A percentile compares a stretch with the other conserved stretches of the same genome.
phyloP scores from a whole-genome alignment of 257 asterid genomes.

The Primulina tabacum region DNA sequence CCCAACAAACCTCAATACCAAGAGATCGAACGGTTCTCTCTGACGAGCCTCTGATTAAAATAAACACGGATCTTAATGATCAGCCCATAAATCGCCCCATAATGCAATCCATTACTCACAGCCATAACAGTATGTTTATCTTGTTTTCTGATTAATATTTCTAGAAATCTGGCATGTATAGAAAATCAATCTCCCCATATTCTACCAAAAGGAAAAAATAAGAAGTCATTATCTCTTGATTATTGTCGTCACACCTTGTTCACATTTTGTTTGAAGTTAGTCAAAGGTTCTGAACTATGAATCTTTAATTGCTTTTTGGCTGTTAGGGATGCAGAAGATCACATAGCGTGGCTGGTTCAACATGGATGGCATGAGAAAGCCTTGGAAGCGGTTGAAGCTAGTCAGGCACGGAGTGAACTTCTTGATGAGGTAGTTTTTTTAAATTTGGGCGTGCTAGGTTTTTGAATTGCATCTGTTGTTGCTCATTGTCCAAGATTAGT shows the following conservation, averaged over 20 bases:
- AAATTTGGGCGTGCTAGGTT: slow-evolving; percentile 3
- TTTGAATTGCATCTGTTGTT: not conserved
- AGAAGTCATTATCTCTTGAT: slow-evolving; percentile 10
- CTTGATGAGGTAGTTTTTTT: slow-evolving; percentile 71
- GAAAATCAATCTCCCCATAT: slow-evolving; percentile 13
- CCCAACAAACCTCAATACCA: no score
- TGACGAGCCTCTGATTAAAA: no score
- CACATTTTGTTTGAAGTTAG: slow-evolving; percentile 4
- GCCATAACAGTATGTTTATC: not conserved
- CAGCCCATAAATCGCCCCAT: no score
- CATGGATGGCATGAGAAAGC: slow-evolving; percentile 96
- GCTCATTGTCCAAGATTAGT: slow-evolving; percentile 5
- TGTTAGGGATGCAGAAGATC: slow-evolving; percentile 96
- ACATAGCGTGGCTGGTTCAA: slow-evolving; percentile 96
- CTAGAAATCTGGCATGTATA: not conserved
- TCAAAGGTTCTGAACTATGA: slow-evolving; percentile 17
- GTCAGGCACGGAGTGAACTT: slow-evolving; percentile 93
- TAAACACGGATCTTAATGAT: no score
- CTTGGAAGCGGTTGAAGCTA: slow-evolving; percentile 95
- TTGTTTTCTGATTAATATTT: not conserved
- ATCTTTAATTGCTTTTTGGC: slow-evolving; percentile 25
- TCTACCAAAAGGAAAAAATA: slow-evolving; percentile 3
- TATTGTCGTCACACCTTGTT: slow-evolving; percentile 13
- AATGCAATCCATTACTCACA: no score
- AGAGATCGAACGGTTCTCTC: no score